phyloP scores from a whole-genome alignment of 371 early-diverging fungal species.

The Chytridium lagenaria region DNA sequence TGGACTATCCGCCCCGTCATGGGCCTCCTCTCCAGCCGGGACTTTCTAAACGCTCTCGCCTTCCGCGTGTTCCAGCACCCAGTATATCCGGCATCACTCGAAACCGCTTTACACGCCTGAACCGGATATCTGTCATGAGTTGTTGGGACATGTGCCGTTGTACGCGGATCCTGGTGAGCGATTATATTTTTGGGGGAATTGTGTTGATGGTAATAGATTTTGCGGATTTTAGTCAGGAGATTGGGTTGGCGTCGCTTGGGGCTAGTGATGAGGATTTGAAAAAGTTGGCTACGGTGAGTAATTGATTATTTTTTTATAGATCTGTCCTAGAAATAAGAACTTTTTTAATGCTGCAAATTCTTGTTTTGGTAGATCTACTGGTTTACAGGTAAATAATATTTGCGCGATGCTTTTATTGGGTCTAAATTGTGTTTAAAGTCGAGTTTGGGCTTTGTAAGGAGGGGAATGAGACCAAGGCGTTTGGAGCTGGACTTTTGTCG shows the following conservation, averaged over 20 bases:
- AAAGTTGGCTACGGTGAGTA: conserved; percentile 75
- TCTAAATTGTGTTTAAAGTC: conserved; percentile 61
- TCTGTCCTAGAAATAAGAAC: not conserved
- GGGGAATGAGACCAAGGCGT: conserved; percentile 80
- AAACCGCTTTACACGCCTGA: conserved; percentile 94
- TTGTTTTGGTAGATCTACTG: conserved; percentile 47
- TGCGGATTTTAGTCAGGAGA: conserved; percentile 95
- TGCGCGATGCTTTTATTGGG: not conserved
- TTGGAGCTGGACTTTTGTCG: conserved; percentile 93
- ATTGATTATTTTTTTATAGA: conserved; percentile 17
- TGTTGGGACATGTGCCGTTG: conserved; percentile 83
- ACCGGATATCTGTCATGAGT: conserved; percentile 89
- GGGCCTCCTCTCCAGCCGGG: conserved; percentile 91
- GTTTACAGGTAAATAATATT: conserved; percentile 28
- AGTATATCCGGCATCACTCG: conserved; percentile 94
- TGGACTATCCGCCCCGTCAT: conserved; percentile 95
- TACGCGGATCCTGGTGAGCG: conserved; percentile 84
- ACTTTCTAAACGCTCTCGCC: conserved; percentile 96
- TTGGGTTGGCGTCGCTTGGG: conserved; percentile 93
- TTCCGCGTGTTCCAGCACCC: conserved; percentile 97
- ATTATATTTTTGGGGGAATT: not conserved
- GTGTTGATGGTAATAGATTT: conserved; percentile 62
- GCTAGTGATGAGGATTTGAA: conserved; percentile 92
- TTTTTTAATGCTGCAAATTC: too few relatives aligned
- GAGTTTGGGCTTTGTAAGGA: conserved; percentile 95